phyloP scores from a whole-genome alignment of 768 basidiomycete species.

The Russula virescens region DNA sequence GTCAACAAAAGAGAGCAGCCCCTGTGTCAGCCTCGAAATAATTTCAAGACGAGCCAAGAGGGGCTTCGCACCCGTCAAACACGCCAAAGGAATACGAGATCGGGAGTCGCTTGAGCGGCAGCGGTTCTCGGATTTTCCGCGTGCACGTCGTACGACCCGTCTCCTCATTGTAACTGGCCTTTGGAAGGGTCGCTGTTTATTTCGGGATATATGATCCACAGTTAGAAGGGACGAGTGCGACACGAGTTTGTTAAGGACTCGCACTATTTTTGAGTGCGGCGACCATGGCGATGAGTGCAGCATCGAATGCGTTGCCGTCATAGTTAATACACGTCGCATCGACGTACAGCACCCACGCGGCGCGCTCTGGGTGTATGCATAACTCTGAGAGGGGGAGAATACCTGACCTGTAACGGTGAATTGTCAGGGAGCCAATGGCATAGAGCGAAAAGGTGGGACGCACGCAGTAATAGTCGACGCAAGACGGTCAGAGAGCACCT shows the following conservation, averaged over 20 bases:
- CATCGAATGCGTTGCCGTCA: conserved; percentile 94
- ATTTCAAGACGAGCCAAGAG: not conserved
- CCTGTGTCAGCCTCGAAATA: not conserved
- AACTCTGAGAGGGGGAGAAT: conserved; percentile 61
- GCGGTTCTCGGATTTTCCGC: conserved; percentile 39
- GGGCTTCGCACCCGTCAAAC: conserved; percentile 62
- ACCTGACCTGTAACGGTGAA: conserved; percentile 46
- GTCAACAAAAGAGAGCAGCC: not conserved
- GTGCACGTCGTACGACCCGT: conserved; percentile 59
- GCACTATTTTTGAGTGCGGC: conserved; percentile 80
- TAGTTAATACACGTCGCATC: conserved; percentile 96
- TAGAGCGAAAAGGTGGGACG: conserved; percentile 35
- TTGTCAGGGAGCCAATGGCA: not conserved
- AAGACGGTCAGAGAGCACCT: conserved; percentile 79
- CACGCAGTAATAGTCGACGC: conserved; percentile 68
- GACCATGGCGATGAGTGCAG: conserved; percentile 80
- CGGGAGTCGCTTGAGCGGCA: conserved; percentile 45
- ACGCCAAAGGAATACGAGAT: conserved; percentile 66
- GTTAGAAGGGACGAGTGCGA: not conserved
- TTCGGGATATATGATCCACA: not conserved
- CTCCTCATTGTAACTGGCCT: conserved; percentile 66
- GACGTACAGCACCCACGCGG: conserved; percentile 92
- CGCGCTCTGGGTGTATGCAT: conserved; percentile 73
- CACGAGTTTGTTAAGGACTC: conserved; percentile 28
- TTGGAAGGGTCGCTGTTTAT: conserved; percentile 57